Evolutionary conservation across 768 basidiomycete species (phyloP), one percentile per base, ranked within the genome.

Genomic region (Antrodiella citrinella): DNA sequence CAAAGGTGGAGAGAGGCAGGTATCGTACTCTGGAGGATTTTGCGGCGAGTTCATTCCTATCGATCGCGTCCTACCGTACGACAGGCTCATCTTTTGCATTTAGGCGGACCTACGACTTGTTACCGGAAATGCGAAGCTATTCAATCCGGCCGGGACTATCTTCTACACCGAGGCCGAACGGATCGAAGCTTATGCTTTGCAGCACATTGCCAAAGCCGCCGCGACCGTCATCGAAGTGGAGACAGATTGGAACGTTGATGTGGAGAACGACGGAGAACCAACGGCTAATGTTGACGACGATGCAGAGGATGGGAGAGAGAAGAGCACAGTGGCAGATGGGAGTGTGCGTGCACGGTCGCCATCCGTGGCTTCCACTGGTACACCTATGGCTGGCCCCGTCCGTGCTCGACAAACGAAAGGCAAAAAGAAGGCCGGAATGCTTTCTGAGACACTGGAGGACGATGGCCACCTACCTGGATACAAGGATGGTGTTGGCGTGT

Each of bases 11-110:
- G 51, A 77, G 69, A 59, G 86, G 86, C 4, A 80, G 77, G 54
- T 95, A 95, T 64, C 76, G 83, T 18, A 85, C 84, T 2, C 65
- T 91, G 44, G 87, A 90, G 50, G 87, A 91, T 40, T 91, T 91
- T 61, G 72, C 79, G 5, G 88, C 88, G 59, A 51, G 83, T 44
- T 19, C 20, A 21, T 51, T 48, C n/a, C 23, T 24, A 45, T 44
- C 35, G 10, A 38, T 4, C 12, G 4, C 12, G 12, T 52, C n/a
- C 40, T n/a, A n/a, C n/a, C n/a, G n/a, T n/a, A n/a, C n/a, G n/a
- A n/a, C n/a, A n/a, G n/a, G n/a, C n/a, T n/a, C n/a, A n/a, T n/a
- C n/a, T 22, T n/a, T 15, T 19, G 7, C 4, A 22, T 25, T 2
- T 58, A 87, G 84, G 67, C 72, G 18, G 88, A 91, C 61, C 72